Evolutionary conservation across 805 yeast genomes (phyloP).

Genomic region (Yamadazyma phyllophila): DNA sequence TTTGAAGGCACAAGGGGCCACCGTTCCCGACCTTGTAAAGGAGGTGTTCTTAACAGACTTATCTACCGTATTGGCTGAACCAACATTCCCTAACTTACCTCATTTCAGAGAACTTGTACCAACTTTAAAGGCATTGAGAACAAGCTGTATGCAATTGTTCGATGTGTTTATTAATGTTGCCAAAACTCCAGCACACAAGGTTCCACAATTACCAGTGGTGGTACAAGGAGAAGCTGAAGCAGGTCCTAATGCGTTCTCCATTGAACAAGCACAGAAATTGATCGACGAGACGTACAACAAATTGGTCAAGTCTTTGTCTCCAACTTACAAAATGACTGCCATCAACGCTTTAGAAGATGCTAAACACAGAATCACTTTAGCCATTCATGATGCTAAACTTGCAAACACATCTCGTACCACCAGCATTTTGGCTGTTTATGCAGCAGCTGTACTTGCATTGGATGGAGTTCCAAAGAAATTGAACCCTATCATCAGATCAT

Average conservation of each 20-base stretch:
- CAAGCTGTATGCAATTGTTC: constrained; percentile 80
- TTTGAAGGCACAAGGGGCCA: constrained; percentile 17
- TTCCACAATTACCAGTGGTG: constrained; percentile 82
- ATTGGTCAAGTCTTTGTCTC: constrained; percentile 57
- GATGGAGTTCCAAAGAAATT: constrained; percentile 79
- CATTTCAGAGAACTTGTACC: constrained; percentile 84
- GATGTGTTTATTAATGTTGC: constrained; percentile 77
- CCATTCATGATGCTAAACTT: constrained; percentile 66
- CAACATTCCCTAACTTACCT: constrained; percentile 40
- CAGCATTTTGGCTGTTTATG: constrained; percentile 69
- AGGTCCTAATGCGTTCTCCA: constrained; percentile 87
- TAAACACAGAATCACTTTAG: constrained; percentile 59
- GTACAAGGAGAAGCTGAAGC: constrained; percentile 95
- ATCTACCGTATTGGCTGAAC: constrained; percentile 38
- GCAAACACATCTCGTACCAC: constrained; percentile 50
- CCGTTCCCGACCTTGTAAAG: constrained; percentile 18
- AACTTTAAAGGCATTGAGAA: constrained; percentile 76
- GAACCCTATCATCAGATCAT: constrained; percentile 81
- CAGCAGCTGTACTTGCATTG: constrained; percentile 67
- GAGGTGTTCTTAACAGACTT: constrained; percentile 26
- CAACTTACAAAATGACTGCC: constrained; percentile 68
- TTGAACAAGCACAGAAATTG: constrained; percentile 73
- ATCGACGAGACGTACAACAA: constrained; percentile 63
- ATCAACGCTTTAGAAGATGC: constrained; percentile 77
- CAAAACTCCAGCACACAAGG: constrained; percentile 61